These are phyloP conservation scores for Ophiostoma piceae DNA, from an alignment of 2,329 filamentous ascomycete genomes.

Conservation along the genomic window DNA sequence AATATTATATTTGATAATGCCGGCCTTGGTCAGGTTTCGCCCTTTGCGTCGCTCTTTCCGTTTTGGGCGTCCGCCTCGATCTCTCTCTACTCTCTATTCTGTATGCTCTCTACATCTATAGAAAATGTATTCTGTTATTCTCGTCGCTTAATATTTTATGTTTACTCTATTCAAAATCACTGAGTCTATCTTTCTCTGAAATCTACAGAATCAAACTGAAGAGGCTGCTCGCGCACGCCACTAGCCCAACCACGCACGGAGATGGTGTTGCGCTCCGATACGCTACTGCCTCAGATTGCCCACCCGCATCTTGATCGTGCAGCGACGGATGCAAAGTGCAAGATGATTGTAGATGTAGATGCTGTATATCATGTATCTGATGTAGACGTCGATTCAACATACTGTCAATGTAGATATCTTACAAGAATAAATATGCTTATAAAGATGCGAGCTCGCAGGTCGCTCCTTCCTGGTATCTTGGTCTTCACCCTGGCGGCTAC, in stretches of 20 bases:
- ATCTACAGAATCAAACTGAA: too few relatives aligned
- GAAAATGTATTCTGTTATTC: too few relatives aligned
- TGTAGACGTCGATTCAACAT: background rate
- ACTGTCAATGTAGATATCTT: too few relatives aligned
- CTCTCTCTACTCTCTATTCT: background rate
- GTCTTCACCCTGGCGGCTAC: constrained; percentile 20
- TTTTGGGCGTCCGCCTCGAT: constrained; percentile 2
- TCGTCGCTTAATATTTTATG: background rate
- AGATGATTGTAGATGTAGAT: background rate
- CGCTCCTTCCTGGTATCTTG: constrained; percentile 2
- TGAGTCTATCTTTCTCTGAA: too few relatives aligned
- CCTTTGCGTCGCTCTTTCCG: constrained; percentile 14
- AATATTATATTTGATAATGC: background rate
- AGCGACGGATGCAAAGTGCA: background rate
- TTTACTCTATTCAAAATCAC: too few relatives aligned
- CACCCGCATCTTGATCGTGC: constrained; percentile 14
- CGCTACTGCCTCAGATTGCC: constrained; percentile 23
- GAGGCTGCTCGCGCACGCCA: background rate
- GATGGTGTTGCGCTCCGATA: constrained; percentile 25
- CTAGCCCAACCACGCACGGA: constrained; percentile 21
- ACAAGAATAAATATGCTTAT: background rate
- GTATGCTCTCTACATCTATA: background rate
- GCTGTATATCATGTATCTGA: background rate
- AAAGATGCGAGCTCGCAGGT: background rate
- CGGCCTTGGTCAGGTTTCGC: constrained; percentile 6